Conservation (phyloP, 2,329 filamentous ascomycete species). For the Lomentospora prolificans region DNA sequence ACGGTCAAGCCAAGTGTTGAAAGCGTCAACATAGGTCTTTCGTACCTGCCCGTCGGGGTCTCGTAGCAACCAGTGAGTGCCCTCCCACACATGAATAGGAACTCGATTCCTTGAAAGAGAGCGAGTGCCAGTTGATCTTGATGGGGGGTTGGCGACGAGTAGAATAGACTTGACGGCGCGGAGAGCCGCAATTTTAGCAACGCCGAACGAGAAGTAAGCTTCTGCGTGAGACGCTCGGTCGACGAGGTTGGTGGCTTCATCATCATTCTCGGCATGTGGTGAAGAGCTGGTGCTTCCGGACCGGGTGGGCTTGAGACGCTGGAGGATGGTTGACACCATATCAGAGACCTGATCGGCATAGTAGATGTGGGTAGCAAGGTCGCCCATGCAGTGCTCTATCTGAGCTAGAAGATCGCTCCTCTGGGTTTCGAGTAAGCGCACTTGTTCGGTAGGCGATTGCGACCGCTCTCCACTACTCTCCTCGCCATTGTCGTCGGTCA, state of each 20-base stretch:
- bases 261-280: conserved; percentile 36
- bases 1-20: conserved; percentile 75
- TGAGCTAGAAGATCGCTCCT: conserved; percentile 57
- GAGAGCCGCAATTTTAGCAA: conserved; percentile 56
- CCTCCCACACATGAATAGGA: conserved; percentile 81
- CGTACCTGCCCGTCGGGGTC: conserved; percentile 71
- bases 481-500: conserved; percentile 21
- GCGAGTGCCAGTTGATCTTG: conserved; percentile 46
- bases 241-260: conserved; percentile 29
- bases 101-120: conserved; percentile 65
- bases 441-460: conserved; percentile 13
- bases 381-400: conserved; percentile 77
- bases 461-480: conserved; percentile 19
- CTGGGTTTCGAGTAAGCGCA: conserved; percentile 22
- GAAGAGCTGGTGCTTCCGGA: conserved; percentile 33
- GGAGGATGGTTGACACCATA: conserved; percentile 76
- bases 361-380: conserved; percentile 88
- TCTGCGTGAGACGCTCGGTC: conserved; percentile 35
- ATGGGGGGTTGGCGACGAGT: conserved; percentile 64
- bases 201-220: conserved; percentile 41
- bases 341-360: conserved; percentile 94
- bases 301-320: conserved; percentile 60
- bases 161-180: conserved; percentile 75
- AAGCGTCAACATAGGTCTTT: conserved; percentile 73
- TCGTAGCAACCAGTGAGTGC: conserved; percentile 85